phyloP scores from a whole-genome alignment of 768 basidiomycete genomes.

The Podaxis sp. region DNA sequence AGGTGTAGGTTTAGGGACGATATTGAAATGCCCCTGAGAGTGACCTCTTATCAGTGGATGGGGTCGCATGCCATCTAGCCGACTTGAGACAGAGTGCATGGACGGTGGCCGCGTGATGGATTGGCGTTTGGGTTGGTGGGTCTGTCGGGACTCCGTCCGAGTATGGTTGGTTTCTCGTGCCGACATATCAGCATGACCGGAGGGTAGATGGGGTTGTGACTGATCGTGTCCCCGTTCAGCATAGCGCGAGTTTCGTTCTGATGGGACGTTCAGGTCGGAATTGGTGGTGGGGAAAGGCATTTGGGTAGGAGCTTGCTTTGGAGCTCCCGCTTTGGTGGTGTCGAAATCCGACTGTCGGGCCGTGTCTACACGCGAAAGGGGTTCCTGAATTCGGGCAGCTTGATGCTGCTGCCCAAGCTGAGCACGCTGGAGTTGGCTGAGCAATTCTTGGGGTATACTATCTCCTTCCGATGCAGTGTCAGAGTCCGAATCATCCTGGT shows the following conservation, averaged over 20 bases:
- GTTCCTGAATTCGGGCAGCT: constrained; percentile 17
- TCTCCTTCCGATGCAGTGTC: constrained; percentile 38
- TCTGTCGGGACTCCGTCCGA: constrained; percentile 25
- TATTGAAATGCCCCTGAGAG: constrained; percentile 54
- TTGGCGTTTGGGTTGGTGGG: constrained; percentile 39
- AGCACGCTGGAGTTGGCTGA: constrained; percentile 8
- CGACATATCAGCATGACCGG: not conserved
- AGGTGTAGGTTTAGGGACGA: constrained; percentile 52
- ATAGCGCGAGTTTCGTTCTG: not conserved
- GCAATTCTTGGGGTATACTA: constrained; percentile 23
- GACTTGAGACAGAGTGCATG: constrained; percentile 51
- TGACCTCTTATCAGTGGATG: constrained; percentile 79
- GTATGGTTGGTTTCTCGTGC: constrained; percentile 14
- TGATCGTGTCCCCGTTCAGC: constrained; percentile 6
- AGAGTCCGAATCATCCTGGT: constrained; percentile 45
- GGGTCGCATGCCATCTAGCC: constrained; percentile 49
- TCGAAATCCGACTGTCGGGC: constrained; percentile 36
- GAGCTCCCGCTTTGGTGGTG: constrained; percentile 11
- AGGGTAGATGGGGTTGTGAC: constrained; percentile 4
- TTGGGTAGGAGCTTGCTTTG: constrained; percentile 16
- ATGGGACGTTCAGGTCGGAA: constrained; percentile 1
- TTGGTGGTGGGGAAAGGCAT: constrained; percentile 10
- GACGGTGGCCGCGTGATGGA: constrained; percentile 60
- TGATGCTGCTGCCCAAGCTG: constrained; percentile 17
- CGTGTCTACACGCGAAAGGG: constrained; percentile 31